Evolutionary conservation across 495 filamentous ascomycete species (phyloP).

Genomic region (Niebla homalea): DNA sequence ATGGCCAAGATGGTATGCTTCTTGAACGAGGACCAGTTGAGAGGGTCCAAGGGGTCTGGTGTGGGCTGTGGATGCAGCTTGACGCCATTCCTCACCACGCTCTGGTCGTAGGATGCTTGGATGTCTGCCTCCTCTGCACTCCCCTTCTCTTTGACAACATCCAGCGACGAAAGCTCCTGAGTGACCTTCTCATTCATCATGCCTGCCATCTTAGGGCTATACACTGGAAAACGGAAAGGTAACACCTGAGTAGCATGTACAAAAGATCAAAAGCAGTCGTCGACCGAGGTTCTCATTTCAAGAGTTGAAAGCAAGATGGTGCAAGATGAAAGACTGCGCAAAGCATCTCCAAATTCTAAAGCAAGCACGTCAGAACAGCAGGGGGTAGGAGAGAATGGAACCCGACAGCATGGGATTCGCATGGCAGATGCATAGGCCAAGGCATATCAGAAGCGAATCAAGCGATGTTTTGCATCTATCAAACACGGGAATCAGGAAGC

Average conservation of each 20-base stretch:
- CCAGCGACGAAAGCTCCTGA: slow-evolving; percentile 11
- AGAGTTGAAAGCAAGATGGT: neutral
- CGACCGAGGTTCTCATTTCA: neutral
- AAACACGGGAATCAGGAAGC: no score
- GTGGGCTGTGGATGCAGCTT: slow-evolving; percentile 38
- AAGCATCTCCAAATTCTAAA: neutral
- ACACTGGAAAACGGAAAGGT: neutral
- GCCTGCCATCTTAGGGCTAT: neutral
- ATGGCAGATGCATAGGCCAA: neutral
- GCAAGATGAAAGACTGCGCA: neutral
- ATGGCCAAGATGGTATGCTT: slow-evolving; percentile 41
- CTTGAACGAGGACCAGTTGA: slow-evolving; percentile 40
- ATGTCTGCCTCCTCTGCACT: neutral
- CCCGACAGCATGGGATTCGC: neutral
- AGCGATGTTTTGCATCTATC: neutral
- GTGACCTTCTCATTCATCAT: neutral
- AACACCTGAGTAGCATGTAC: neutral
- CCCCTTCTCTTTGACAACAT: slow-evolving; percentile 1
- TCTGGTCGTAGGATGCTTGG: neutral
- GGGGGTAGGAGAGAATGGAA: neutral
- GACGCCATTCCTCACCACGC: slow-evolving; percentile 22
- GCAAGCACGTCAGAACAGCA: neutral
- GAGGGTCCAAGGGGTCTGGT: slow-evolving; percentile 40
- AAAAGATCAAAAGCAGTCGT: neutral
- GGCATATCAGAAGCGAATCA: no score